Conservation (phyloP, 441 rosid genomes). For the Gossypium gossypioides region DNA sequence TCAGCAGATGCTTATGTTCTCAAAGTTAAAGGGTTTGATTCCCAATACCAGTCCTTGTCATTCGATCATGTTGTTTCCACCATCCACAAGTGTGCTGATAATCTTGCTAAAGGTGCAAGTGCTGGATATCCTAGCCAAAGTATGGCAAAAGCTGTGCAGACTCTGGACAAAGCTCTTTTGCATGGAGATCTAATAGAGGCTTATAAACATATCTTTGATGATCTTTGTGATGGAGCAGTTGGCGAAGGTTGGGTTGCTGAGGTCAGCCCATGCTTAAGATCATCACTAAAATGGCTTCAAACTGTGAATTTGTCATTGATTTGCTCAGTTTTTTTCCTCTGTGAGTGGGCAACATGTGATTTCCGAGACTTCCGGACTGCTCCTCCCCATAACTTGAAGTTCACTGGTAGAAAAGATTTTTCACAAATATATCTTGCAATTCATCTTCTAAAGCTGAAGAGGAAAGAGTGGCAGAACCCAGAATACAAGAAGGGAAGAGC, state of each 20-base stretch:
- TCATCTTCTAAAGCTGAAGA: slow-evolving; percentile 66
- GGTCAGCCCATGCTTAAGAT: slow-evolving; percentile 76
- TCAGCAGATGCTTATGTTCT: slow-evolving; percentile 43
- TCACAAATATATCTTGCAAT: slow-evolving; percentile 77
- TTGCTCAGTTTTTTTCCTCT: slow-evolving; percentile 75
- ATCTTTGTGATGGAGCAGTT: slow-evolving; percentile 62
- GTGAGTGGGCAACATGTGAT: slow-evolving; percentile 99
- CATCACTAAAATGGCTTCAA: slow-evolving; percentile 81
- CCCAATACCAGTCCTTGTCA: slow-evolving; percentile 64
- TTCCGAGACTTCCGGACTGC: slow-evolving; percentile 77
- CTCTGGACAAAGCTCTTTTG: slow-evolving; percentile 72
- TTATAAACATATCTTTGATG: slow-evolving; percentile 65
- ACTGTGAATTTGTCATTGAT: slow-evolving; percentile 56
- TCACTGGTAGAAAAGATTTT: slow-evolving; percentile 75
- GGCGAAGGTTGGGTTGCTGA: slow-evolving; percentile 81
- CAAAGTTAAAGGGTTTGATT: slow-evolving; percentile 59
- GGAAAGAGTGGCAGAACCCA: slow-evolving; percentile 44
- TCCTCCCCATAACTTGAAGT: slow-evolving; percentile 51
- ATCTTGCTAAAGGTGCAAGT: slow-evolving; percentile 66
- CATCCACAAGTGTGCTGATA: slow-evolving; percentile 68
- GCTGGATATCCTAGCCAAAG: slow-evolving; percentile 59
- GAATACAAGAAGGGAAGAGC: slow-evolving; percentile 32
- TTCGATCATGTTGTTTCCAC: slow-evolving; percentile 61
- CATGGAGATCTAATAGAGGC: slow-evolving; percentile 73
- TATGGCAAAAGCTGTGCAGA: slow-evolving; percentile 84